phyloP scores from a whole-genome alignment of 768 basidiomycete genomes.

The Tulasnella sp. region DNA sequence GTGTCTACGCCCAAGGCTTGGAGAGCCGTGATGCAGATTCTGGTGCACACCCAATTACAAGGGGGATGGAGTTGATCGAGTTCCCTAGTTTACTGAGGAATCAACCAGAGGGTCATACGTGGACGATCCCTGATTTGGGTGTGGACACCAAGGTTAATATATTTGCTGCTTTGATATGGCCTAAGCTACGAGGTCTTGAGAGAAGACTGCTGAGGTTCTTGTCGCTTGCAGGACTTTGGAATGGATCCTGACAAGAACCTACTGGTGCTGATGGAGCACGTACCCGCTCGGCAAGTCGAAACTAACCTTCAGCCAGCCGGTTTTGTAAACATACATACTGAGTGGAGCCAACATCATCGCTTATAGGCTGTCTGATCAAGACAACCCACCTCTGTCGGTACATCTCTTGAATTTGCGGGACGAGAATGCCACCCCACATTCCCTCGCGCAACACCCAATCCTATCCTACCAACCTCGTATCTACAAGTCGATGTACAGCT shows the following conservation, averaged over 20 bases:
- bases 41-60: neutral
- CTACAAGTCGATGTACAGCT: neutral
- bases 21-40: neutral
- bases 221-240: slow-evolving; percentile 3
- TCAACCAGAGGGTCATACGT: neutral
- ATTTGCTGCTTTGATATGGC: neutral
- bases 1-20: slow-evolving; percentile 12
- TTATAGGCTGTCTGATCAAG: neutral
- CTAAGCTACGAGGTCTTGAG: neutral
- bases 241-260: slow-evolving; percentile 14
- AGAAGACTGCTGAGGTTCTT: no score
- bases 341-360: no score
- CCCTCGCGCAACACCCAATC: neutral
- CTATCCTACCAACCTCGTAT: neutral
- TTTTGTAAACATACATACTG: no score
- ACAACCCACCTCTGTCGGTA: neutral
- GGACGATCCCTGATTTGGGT: slow-evolving; percentile 9
- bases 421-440: neutral
- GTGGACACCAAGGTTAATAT: slow-evolving; percentile 4
- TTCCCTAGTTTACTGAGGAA: slow-evolving; percentile 8
- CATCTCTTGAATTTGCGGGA: slow-evolving; percentile 4
- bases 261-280: neutral
- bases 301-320: no score
- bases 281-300: neutral
- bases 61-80: slow-evolving; percentile 9